Evolutionary conservation across 192 early-diverging fungal species (phyloP).

Genomic region (Backusella tarrabulga): DNA sequence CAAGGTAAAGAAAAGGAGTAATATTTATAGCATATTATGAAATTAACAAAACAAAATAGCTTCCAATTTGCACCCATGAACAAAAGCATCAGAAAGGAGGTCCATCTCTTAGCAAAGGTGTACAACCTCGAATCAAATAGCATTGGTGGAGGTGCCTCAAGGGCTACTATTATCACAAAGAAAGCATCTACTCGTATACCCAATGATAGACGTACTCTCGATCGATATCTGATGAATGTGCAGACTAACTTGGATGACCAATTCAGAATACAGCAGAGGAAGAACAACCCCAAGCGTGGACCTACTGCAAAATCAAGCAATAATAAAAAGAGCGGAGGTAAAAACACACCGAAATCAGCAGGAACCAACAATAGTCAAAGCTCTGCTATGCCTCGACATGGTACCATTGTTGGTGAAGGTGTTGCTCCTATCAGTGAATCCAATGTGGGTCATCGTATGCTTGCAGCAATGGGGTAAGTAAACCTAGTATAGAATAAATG

Average conservation of each 20-base stretch:
- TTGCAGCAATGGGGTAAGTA: slow-evolving; percentile 64
- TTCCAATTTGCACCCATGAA: slow-evolving; percentile 47
- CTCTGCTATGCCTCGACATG: slow-evolving; percentile 29
- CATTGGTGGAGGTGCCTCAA: slow-evolving; percentile 39
- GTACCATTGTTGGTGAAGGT: slow-evolving; percentile 56
- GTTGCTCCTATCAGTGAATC: slow-evolving; percentile 51
- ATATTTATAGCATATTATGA: background rate
- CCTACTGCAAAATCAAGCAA: background rate
- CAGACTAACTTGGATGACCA: slow-evolving; percentile 33
- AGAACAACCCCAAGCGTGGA: background rate
- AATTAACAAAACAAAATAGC: background rate
- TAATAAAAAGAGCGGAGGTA: background rate
- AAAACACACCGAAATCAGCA: background rate
- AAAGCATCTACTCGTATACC: slow-evolving; percentile 44
- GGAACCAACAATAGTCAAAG: background rate
- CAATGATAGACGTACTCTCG: slow-evolving; percentile 39
- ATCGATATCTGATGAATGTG: slow-evolving; percentile 35
- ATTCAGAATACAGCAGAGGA: background rate
- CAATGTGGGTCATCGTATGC: slow-evolving; percentile 70
- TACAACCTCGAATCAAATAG: slow-evolving; percentile 49
- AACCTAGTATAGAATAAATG: background rate
- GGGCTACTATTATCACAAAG: slow-evolving; percentile 19
- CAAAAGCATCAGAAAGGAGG: slow-evolving; percentile 38
- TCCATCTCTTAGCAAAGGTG: slow-evolving; percentile 43
- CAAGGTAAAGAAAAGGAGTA: slow-evolving; percentile 13